Evolutionary conservation across 164 flowering plant species (phyloP), one percentile per base, ranked within the genome.

Genomic region (Liriodendron chinense): DNA sequence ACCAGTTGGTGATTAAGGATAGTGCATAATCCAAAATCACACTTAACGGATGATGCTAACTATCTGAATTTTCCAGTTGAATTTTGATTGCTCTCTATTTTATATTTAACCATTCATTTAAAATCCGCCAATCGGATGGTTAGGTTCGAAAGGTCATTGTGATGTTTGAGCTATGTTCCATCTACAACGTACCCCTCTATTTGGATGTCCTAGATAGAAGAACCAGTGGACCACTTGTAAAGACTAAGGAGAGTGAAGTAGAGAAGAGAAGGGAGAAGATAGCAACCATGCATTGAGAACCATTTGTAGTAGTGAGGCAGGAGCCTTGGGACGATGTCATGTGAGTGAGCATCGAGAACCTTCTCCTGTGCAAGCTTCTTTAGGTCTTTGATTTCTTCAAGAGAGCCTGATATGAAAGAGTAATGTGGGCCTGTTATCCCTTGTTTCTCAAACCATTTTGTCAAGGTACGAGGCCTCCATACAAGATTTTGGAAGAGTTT

Each of bases 221-320:
- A 2, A 18, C 21, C 18, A 0, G 9, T 12, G n/a, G 16, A 13
- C 18, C 47, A 67, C 43, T 5, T 14, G 18, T 12, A 67, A 26
- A 13, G 28, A 26, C 1, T 1, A 25, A 24, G 7, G 24, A 9
- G 9, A 8, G 1, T 9, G 12, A 23, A 13, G 10, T 22, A 24
- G 25, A 24, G 26, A 26, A 24, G 67, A 64, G 67, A 9, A 26
- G 47, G 16, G 69, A 26, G 3, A 3, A 20, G 69, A 66, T 13
- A 66, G 7, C 18, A 5, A 66, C 47, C 69, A 66, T 66, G 25
- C 16, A 25, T 47, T 5, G 69, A 10, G 12, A 66, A 26, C 72
- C 72, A 70, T 21, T n/a, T 47, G 72, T 49, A 48, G 57, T 70
- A 70, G 59, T 48, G 72, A 47, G 72, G 57, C 1, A 47, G 26